Base-by-base conservation (phyloP, 495 filamentous ascomycete genomes). In the Lasiosphaeriaceae sp. region DNA sequence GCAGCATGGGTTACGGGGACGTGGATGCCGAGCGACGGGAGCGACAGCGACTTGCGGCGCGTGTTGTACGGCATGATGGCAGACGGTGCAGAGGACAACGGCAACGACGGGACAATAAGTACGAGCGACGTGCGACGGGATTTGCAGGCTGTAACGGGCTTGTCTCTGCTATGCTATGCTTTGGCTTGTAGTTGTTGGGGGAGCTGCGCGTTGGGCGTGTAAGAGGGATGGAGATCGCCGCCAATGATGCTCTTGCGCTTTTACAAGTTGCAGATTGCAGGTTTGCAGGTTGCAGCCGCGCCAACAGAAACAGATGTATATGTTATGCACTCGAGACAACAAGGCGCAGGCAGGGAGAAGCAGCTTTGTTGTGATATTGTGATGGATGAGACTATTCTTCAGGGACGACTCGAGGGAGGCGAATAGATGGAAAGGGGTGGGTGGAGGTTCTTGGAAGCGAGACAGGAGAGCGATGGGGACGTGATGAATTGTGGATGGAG, bases 1-100 rank as follows among this genome's bases (percentile, higher is more conserved):
- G 86, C 84, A 56, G 86, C 83, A 66, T 87, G 86, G 34, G 79
- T 72, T 26, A 76, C 74, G 48, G 92, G 94, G 47, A 98, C 75
- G 64, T 93, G 90, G 59, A 97, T 96, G 68, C 94, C 94, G 61
- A 97, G 82, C 56, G 90, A 92, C 20, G 91, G 89, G 61, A 98
- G 80, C 29, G 94, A 98, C 66, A 98, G 75, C 68, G 92, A 96
- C 77, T 97, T 98, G 73, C 94, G 87, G 74, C 94, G 88, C 59
- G 94, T 98, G 74, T 98, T 96, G 82, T 97, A 97, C 60, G 91
- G 90, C 91, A 66, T 61, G 52, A 54, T 56, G 44, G 49, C 48
- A 45, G 24, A 57, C 41, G 6, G 41, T 34, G 35, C 21, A 51
- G 29, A 31, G 11, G 46, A 31, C 26, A 9, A 31, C 9, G 26